phyloP scores from a whole-genome alignment of 192 early-diverging fungal species.

The Backusella australiensis region DNA sequence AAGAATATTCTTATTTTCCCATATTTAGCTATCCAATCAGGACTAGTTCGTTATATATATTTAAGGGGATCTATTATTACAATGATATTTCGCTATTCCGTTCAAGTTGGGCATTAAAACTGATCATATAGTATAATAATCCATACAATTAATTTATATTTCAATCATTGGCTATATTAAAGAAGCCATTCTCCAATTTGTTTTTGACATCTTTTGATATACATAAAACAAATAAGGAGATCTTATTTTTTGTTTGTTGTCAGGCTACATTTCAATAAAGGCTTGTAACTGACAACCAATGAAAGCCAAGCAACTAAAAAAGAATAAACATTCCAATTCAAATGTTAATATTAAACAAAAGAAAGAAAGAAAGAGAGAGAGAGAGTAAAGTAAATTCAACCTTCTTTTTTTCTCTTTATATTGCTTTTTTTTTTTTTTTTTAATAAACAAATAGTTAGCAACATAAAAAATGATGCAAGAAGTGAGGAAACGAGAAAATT shows the following conservation, averaged over 20 bases:
- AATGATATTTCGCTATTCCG: not conserved
- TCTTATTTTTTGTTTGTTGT: not conserved
- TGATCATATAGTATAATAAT: not conserved
- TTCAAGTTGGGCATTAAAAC: not conserved
- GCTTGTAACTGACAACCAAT: not conserved
- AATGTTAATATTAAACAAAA: not conserved
- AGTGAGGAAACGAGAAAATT: not conserved
- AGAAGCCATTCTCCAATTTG: not conserved
- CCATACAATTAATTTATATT: not conserved
- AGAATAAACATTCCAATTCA: not conserved
- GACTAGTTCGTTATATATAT: not conserved
- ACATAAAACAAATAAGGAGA: not conserved
- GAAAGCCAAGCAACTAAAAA: not conserved
- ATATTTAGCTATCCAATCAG: slow-evolving; percentile 1
- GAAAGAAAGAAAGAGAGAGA: not conserved
- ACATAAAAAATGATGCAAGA: slow-evolving; percentile 4
- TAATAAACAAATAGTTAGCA: not conserved
- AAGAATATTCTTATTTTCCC: not conserved
- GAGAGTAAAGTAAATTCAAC: not conserved
- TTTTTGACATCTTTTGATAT: not conserved
- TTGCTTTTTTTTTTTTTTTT: not conserved
- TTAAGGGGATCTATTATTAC: not conserved
- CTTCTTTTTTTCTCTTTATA: not conserved
- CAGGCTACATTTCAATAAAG: not conserved
- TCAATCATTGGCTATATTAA: too few species aligned